Base-by-base conservation (phyloP, 176 grass and related monocot genomes). In the Thalia dealbata region DNA sequence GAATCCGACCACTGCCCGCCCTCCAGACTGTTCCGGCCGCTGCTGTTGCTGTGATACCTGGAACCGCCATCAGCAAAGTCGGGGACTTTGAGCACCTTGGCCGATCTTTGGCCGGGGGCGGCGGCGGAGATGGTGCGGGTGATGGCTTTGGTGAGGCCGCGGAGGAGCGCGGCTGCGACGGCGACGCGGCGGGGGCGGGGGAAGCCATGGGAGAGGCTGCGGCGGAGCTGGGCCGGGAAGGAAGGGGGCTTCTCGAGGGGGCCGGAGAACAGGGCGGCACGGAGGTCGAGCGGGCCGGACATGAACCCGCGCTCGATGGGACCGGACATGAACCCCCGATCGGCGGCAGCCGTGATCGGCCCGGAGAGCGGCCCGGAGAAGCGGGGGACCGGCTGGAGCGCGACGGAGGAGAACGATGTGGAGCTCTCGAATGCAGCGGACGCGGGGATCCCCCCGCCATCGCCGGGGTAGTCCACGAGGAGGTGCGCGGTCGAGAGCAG, bases 401-500 rank as follows among this genome's bases (percentile, higher is more conserved):
- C 82, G 32, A 92, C 84, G 42, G 90, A 84, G 1, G 95, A 82
- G 74, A 99, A 99, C 8, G 87, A 99, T 9, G 87, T 82, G 18
- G 95, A 93, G 79, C 95, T 93, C 83, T 97, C 89, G 50, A 93
- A 90, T 0, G 83, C 78, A 0, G 87, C 86, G 0, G 64, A 78
- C 0, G 80, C 45, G 25, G 81, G 54, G 41, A 62, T 48, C 45
- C 5, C 16, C 0, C 84, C 50, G 8, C 72, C 32, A 3, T 85
- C 81, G 50, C 82, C 82, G 4, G 82, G 50, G 1, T 82, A 61
- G 27, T 87, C 70, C 16, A 84, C 63, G 15, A 85, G 62, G 46
- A 65, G 77, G 21, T 32, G 13, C 21, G 80, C 82, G 1, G 90
- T 91, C 32, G 95, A 99, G 70, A 99, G 95, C 83, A 85, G 87